Percentiles rank a stretch among this genome's conserved stretches.
Evolutionary conservation across 163 green algal genomes (phyloP).

Genomic region (Trebouxiophyceae sp.): DNA sequence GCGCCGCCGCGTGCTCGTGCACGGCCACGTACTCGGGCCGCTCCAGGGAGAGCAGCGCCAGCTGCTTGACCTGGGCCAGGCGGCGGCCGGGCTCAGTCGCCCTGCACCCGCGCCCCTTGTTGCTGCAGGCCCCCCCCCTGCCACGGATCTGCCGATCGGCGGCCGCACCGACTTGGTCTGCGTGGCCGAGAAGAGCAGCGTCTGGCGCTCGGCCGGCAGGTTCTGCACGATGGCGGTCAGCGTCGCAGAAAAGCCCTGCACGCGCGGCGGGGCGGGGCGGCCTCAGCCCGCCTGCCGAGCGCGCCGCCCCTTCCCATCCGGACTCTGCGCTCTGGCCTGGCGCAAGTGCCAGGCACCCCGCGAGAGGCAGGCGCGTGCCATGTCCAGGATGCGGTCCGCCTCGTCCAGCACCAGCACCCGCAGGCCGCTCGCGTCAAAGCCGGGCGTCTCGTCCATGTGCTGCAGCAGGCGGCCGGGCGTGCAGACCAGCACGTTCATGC

Average conservation of each 20-base stretch:
- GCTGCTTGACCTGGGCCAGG: constrained; percentile 67
- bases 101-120: no score
- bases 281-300: no score
- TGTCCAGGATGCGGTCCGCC: constrained; percentile 94
- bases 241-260: constrained; percentile 58
- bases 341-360: no score
- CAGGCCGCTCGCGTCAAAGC: constrained; percentile 76
- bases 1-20: constrained; percentile 70
- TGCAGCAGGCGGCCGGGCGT: constrained; percentile 90
- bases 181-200: constrained; percentile 91
- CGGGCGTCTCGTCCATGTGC: constrained; percentile 98
- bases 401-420: constrained; percentile 94
- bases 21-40: constrained; percentile 90
- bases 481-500: constrained; percentile 81
- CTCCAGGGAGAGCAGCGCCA: constrained; percentile 76
- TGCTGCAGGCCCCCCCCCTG: no score
- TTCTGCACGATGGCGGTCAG: constrained; percentile 92
- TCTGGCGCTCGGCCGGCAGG: constrained; percentile 79
- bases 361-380: no score
- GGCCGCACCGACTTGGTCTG: constrained; percentile 73
- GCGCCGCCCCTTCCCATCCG: no score
- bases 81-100: no score
- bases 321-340: no score
- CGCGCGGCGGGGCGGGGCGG: no score
- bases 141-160: no score